Evolutionary conservation across 139 green algal genomes (phyloP).

Genomic region (Chlorella sp.): DNA sequence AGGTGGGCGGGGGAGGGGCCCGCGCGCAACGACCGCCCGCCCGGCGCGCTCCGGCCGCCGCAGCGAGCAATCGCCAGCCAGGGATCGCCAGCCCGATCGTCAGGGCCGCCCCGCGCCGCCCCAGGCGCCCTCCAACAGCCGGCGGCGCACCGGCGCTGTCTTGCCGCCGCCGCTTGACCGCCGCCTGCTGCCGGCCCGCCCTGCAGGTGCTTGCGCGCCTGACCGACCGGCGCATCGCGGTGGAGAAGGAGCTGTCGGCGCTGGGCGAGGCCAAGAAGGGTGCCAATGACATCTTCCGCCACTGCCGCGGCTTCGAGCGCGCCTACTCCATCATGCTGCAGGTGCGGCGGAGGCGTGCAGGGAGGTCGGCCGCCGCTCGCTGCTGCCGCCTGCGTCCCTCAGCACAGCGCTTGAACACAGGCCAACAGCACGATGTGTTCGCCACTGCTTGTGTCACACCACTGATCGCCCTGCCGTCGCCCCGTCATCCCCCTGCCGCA

Average conservation of each 20-base stretch:
- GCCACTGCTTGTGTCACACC: too few species aligned
- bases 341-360: slow-evolving; percentile 37
- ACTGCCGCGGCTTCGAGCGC: slow-evolving; percentile 90
- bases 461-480: too few species aligned
- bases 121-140: too few species aligned
- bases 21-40: background rate
- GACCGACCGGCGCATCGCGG: slow-evolving; percentile 61
- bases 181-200: background rate
- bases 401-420: too few species aligned
- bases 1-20: background rate
- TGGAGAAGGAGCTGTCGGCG: slow-evolving; percentile 82
- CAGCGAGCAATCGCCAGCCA: background rate
- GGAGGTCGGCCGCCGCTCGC: too few species aligned
- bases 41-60: too few species aligned
- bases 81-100: background rate
- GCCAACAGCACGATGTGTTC: too few species aligned
- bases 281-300: slow-evolving; percentile 86
- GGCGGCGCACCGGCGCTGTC: too few species aligned
- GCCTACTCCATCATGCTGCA: slow-evolving; percentile 82
- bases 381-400: too few species aligned
- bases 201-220: slow-evolving; percentile 73
- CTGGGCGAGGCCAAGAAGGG: slow-evolving; percentile 77
- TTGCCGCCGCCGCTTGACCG: too few species aligned
- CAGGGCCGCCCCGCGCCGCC: too few species aligned
- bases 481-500: slow-evolving; percentile 56